Evolutionary conservation across 2,329 filamentous ascomycete genomes (phyloP), one percentile per base, ranked within the genome.

Genomic region (Penicillium concentricum): DNA sequence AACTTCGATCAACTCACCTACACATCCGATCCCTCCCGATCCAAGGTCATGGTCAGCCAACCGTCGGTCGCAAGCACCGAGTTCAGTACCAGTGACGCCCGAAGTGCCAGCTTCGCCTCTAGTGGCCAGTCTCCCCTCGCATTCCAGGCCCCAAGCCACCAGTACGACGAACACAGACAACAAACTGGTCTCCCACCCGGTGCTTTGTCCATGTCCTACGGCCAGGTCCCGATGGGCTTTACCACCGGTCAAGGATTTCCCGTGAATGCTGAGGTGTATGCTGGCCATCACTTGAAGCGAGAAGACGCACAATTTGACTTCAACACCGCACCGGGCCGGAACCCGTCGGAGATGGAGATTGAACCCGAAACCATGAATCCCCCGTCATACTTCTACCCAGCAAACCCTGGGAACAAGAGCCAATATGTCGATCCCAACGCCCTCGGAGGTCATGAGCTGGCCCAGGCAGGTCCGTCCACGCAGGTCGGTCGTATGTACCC

Each of bases 91-190:
- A 63, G 61, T 50, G 68, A 72, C 60, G 64, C 66, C 55, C 67
- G 69, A 42, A 71, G 70, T 61, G 70, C 68, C 54, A 68, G 67
- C 46, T 74, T 75, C 57, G 69, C 69, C 20, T 69, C 71, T 20
- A 73, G 67, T 39, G 69, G 67, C 59, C 74, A 76, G 56, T 73
- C 71, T 26, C 83, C 87, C 60, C 82, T 82, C 62, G 77, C 82
- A 20, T 84, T 92, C 69, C 87, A 86, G 46, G 90, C 87, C 35
- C 93, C 94, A 9, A 96, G 91, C 75, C 92, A 97, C 78, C 91
- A 96, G 76, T 97, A 97, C 81, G 90, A 92, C 69, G 87, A 91
- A 71, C 95, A 97, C 80, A 90, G 91, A 78, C 94, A 99, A 74
- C 92, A 97, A 79, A 97, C 94, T 4, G 92, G 92, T 61, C 87